These are phyloP conservation scores for Puccinia coronata DNA, from an alignment of 1,284 basidiomycete species.

Conservation along the genomic window DNA sequence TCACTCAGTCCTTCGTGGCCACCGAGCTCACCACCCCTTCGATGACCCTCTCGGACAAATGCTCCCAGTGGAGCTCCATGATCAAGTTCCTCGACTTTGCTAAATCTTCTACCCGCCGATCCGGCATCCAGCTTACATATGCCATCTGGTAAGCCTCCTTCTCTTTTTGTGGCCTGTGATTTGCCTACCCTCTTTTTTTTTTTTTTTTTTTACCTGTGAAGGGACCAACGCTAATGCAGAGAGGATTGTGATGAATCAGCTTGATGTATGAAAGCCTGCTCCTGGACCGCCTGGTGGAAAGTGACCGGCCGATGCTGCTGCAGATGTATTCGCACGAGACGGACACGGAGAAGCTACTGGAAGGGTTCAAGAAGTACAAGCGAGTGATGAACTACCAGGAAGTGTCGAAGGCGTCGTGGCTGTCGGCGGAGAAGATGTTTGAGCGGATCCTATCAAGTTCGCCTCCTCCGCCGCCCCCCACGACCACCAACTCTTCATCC, in stretches of 20 bases:
- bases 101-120: slow-evolving; percentile 24
- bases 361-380: slow-evolving; percentile 26
- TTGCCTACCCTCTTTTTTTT: no score
- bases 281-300: slow-evolving; percentile 16
- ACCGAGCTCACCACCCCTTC: not conserved
- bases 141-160: slow-evolving; percentile 35
- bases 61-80: slow-evolving; percentile 40
- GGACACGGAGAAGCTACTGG: slow-evolving; percentile 31
- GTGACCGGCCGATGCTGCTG: slow-evolving; percentile 25
- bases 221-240: no score
- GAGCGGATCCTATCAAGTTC: slow-evolving; percentile 1
- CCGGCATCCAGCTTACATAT: slow-evolving; percentile 35
- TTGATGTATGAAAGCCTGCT: slow-evolving; percentile 40
- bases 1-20: slow-evolving; percentile 42
- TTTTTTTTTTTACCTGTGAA: no score
- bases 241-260: no score
- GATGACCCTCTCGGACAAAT: not conserved
- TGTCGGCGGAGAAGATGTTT: slow-evolving; percentile 20
- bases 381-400: slow-evolving; percentile 38
- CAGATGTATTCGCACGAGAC: slow-evolving; percentile 22
- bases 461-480: not conserved
- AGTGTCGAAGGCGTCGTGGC: slow-evolving; percentile 7
- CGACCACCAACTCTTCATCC: not conserved
- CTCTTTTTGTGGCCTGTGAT: not conserved
- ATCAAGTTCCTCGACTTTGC: slow-evolving; percentile 9